phyloP scores from a whole-genome alignment of 2,329 filamentous ascomycete genomes.

The Ramularia endophylla region DNA sequence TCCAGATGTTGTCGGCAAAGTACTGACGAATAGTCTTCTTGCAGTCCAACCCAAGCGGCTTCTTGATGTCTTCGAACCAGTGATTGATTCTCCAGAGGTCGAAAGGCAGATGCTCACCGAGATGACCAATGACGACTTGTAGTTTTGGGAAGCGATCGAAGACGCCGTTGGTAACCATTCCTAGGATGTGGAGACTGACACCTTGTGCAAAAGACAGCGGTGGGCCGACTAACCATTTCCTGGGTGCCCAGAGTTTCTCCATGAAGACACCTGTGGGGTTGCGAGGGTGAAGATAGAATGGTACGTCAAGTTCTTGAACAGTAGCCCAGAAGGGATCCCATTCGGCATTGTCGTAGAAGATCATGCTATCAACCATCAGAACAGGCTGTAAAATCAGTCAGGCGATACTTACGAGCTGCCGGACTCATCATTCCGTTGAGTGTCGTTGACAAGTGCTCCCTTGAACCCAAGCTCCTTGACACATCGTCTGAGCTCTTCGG shows the following conservation, averaged over 20 bases:
- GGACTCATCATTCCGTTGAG: conserved; percentile 51
- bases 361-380: conserved; percentile 44
- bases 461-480: conserved; percentile 44
- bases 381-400: too few species aligned
- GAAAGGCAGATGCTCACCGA: conserved; percentile 47
- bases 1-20: conserved; percentile 51
- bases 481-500: conserved; percentile 47
- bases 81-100: conserved; percentile 43
- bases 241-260: conserved; percentile 54
- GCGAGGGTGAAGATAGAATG: conserved; percentile 59
- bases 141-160: conserved; percentile 45
- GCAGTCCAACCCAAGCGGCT: conserved; percentile 44
- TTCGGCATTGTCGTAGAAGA: conserved; percentile 58
- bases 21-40: conserved; percentile 48
- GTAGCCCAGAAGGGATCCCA: conserved; percentile 59
- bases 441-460: conserved; percentile 31
- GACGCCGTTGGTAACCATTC: conserved; percentile 46
- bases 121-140: conserved; percentile 44
- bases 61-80: conserved; percentile 53
- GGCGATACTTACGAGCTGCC: conserved; percentile 42
- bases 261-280: conserved; percentile 43
- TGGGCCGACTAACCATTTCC: conserved; percentile 56
- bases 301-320: conserved; percentile 54
- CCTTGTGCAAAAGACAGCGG: conserved; percentile 55
- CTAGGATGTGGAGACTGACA: conserved; percentile 53